phyloP scores from a whole-genome alignment of 2,329 filamentous ascomycete species.

The Pseudodiploospora longispora region DNA sequence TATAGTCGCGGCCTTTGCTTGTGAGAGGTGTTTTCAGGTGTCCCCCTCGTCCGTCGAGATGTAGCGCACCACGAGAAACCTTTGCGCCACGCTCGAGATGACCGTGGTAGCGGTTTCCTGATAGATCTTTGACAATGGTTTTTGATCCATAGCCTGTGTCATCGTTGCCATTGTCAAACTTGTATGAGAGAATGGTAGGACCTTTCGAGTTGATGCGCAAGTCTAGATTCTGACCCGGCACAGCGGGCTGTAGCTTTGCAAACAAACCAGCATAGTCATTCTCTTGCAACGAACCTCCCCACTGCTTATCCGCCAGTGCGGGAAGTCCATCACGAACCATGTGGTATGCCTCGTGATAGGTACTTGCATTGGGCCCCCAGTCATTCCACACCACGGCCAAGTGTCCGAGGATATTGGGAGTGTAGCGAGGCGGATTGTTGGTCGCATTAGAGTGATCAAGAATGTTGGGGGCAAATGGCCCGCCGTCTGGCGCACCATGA shows the following conservation, averaged over 20 bases:
- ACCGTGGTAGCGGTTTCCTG: constrained; percentile 14
- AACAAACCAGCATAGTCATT: constrained; percentile 10
- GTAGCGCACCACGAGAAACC: constrained; percentile 19
- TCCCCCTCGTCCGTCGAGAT: constrained; percentile 26
- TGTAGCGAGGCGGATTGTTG: constrained; percentile 12
- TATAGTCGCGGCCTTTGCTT: constrained; percentile 50
- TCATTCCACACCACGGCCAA: constrained; percentile 16
- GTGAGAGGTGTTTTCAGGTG: constrained; percentile 37
- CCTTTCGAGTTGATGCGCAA: constrained; percentile 10
- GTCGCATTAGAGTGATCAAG: constrained; percentile 13
- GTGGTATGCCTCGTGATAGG: constrained; percentile 15
- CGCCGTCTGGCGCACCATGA: constrained; percentile 9
- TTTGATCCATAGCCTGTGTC: constrained; percentile 12
- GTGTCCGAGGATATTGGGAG: constrained; percentile 13
- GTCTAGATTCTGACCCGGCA: constrained; percentile 16
- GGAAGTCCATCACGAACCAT: constrained; percentile 14
- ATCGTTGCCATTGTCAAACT: constrained; percentile 11
- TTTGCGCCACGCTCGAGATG: constrained; percentile 18
- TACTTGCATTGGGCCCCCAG: constrained; percentile 15
- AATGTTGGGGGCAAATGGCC: constrained; percentile 13
- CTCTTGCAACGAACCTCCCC: constrained; percentile 13
- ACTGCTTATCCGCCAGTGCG: constrained; percentile 17
- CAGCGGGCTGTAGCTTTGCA: constrained; percentile 11
- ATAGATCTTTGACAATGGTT: constrained; percentile 12
- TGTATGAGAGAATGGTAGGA: constrained; percentile 12